These are phyloP conservation scores for Oxytropis ochrocephala DNA, from an alignment of 306 rosid genomes.

Conservation along the genomic window DNA sequence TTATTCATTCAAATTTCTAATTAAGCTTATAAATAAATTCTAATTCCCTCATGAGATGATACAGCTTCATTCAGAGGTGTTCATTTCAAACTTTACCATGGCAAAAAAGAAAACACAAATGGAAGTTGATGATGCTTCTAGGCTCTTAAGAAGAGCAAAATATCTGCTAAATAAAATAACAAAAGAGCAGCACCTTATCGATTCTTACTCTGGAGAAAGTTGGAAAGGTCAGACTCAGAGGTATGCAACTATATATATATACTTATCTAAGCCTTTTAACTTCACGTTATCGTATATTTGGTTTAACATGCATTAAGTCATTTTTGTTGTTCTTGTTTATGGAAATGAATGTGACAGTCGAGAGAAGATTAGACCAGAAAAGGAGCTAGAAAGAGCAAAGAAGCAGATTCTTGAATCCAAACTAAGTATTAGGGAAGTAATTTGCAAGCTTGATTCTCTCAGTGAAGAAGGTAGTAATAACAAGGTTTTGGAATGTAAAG, in stretches of 20 bases:
- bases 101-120: conserved; percentile 40
- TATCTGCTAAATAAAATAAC: conserved; percentile 75
- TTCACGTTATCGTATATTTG: too few relatives aligned
- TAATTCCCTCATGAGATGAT: too few relatives aligned
- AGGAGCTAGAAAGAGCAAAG: conserved; percentile 72
- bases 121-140: conserved; percentile 70
- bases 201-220: conserved; percentile 92
- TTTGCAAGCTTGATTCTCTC: conserved; percentile 71
- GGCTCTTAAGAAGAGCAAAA: conserved; percentile 75
- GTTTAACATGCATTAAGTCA: background rate
- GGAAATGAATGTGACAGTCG: conserved; percentile 46
- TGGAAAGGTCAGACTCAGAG: conserved; percentile 98
- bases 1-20: too few relatives aligned
- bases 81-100: too few relatives aligned
- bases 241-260: conserved; percentile 21
- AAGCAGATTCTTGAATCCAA: conserved; percentile 80
- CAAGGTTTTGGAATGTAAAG: conserved; percentile 75
- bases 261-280: too few relatives aligned
- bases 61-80: too few relatives aligned
- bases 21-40: too few relatives aligned
- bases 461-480: conserved; percentile 42
- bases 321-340: background rate
- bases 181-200: conserved; percentile 89
- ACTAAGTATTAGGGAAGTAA: conserved; percentile 75
- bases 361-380: conserved; percentile 88